These are phyloP conservation scores for Gilbertella persicaria DNA, from an alignment of 371 early-diverging fungal species.

Conservation along the genomic window DNA sequence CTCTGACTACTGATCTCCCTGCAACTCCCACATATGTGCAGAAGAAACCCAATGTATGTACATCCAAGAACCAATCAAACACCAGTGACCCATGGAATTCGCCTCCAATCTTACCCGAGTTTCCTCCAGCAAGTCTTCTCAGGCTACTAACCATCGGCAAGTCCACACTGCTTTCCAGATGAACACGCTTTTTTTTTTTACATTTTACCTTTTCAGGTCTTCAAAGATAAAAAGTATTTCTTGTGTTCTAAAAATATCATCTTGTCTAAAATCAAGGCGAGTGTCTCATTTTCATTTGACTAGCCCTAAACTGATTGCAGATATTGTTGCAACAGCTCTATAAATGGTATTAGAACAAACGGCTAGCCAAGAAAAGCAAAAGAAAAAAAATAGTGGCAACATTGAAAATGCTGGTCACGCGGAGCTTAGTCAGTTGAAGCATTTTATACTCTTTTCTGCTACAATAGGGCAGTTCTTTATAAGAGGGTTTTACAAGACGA, in stretches of 20 bases:
- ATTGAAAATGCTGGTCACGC: too few relatives aligned
- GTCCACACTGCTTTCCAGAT: conserved; percentile 17
- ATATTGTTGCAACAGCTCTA: too few relatives aligned
- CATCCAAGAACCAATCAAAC: conserved; percentile 20
- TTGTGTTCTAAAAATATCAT: too few relatives aligned
- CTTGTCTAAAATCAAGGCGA: conserved; percentile 7
- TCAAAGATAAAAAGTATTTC: too few relatives aligned
- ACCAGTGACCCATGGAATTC: conserved; percentile 20
- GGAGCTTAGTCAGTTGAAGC: too few relatives aligned
- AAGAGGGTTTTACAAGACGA: too few relatives aligned
- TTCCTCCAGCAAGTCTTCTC: conserved; percentile 18
- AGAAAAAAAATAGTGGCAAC: too few relatives aligned
- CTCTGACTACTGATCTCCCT: conserved; percentile 22
- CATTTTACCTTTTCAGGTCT: conserved; percentile 15
- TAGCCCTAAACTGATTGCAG: conserved; percentile 6
- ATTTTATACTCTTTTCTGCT: too few relatives aligned
- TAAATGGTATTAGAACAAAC: too few relatives aligned
- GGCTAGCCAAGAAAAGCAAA: too few relatives aligned
- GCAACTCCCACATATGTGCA: conserved; percentile 16
- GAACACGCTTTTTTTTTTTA: conserved; percentile 15
- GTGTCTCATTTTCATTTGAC: conserved; percentile 9
- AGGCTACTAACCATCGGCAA: conserved; percentile 22
- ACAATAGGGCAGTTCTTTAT: too few relatives aligned
- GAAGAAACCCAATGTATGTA: conserved; percentile 19
- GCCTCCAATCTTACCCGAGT: conserved; percentile 21